Conservation (phyloP, 441 rosid genomes). For the Bocquillonia castaneifolia region DNA sequence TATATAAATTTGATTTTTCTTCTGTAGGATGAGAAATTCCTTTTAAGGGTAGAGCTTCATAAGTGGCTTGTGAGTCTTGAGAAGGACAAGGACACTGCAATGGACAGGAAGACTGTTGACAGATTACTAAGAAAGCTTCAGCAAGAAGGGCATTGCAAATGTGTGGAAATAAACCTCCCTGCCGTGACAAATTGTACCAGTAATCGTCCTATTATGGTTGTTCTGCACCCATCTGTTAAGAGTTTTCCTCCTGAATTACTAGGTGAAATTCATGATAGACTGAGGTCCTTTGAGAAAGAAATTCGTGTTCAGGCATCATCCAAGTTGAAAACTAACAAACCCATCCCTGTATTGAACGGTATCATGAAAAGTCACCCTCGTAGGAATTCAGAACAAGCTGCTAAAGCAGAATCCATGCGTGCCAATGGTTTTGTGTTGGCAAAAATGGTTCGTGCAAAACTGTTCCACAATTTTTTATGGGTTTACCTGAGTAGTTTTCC, state of each 20-base stretch:
- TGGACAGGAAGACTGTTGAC: slow-evolving; percentile 83
- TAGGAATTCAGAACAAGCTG: slow-evolving; percentile 43
- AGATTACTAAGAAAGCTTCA: slow-evolving; percentile 77
- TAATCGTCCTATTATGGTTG: slow-evolving; percentile 53
- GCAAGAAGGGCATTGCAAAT: slow-evolving; percentile 76
- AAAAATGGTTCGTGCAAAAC: slow-evolving; percentile 90
- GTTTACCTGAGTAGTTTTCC: slow-evolving; percentile 50
- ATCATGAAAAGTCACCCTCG: slow-evolving; percentile 58
- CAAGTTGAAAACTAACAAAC: slow-evolving; percentile 45
- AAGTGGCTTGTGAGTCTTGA: slow-evolving; percentile 83
- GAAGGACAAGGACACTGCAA: slow-evolving; percentile 60
- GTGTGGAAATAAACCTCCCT: slow-evolving; percentile 59
- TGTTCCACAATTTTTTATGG: slow-evolving; percentile 86
- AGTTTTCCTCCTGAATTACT: slow-evolving; percentile 52
- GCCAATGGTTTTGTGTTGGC: slow-evolving; percentile 91
- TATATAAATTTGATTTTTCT: slow-evolving; percentile 17
- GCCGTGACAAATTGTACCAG: slow-evolving; percentile 72
- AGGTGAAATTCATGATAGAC: slow-evolving; percentile 63
- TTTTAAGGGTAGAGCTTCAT: slow-evolving; percentile 75
- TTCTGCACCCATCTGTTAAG: slow-evolving; percentile 81
- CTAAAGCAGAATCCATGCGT: slow-evolving; percentile 72
- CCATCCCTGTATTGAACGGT: slow-evolving; percentile 67
- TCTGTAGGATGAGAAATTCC: slow-evolving; percentile 71
- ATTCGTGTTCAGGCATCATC: slow-evolving; percentile 57
- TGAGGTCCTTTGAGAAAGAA: slow-evolving; percentile 79